phyloP scores from a whole-genome alignment of 768 basidiomycete species.

The Solioccasus polychromus region DNA sequence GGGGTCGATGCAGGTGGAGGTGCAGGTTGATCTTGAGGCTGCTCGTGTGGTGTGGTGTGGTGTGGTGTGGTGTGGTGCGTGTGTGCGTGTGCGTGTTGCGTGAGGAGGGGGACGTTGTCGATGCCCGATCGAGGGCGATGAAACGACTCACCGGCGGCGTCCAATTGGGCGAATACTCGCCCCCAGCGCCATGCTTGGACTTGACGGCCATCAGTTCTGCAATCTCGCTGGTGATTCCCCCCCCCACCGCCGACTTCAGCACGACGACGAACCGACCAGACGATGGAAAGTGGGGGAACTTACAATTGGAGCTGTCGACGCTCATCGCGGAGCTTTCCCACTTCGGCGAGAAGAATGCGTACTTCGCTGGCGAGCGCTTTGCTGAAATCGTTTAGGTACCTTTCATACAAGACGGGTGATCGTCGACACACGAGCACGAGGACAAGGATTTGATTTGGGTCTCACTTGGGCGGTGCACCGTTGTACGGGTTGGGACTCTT shows the following conservation, averaged over 20 bases:
- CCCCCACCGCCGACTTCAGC: no score
- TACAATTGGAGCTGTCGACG: conserved; percentile 56
- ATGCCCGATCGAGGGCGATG: no score
- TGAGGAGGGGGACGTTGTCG: no score
- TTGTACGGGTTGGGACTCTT: conserved; percentile 32
- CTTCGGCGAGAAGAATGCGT: conserved; percentile 58
- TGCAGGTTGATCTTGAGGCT: conserved; percentile 36
- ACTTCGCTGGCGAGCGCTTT: conserved; percentile 61
- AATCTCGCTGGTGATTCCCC: conserved; percentile 58
- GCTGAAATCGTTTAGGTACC: conserved; percentile 60
- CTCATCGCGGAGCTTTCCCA: conserved; percentile 59
- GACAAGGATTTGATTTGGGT: background rate
- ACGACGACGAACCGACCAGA: conserved; percentile 4
- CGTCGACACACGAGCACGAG: conserved; percentile 5
- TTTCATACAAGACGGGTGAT: conserved; percentile 12
- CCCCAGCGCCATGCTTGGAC: conserved; percentile 77
- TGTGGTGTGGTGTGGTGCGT: no score
- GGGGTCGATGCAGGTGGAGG: conserved; percentile 41
- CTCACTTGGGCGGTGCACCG: conserved; percentile 35
- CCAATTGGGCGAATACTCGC: conserved; percentile 79
- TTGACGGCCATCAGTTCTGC: conserved; percentile 81
- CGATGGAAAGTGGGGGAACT: no score
- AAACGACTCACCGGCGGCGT: conserved; percentile 48
- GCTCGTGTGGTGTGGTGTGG: no score
- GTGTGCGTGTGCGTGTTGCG: no score